These are phyloP conservation scores for Collybiopsis luxurians DNA, from an alignment of 768 basidiomycete species.

Conservation along the genomic window DNA sequence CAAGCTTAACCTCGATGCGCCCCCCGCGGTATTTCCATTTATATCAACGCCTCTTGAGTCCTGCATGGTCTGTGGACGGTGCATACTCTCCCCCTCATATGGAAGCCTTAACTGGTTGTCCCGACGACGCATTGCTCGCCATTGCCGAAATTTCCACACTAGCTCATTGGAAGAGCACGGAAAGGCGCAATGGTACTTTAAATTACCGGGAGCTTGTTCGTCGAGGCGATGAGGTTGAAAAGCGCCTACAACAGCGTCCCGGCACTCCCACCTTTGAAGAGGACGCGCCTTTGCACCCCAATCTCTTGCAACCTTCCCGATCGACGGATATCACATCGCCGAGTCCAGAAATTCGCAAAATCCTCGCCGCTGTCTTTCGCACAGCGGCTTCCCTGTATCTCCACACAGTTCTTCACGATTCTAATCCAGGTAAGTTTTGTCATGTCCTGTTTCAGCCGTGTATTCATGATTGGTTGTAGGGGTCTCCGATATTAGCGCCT, in stretches of 20 bases:
- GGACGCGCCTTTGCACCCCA: conserved; percentile 38
- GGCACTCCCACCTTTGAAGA: conserved; percentile 30
- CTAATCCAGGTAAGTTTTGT: conserved; percentile 59
- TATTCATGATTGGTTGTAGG: conserved; percentile 33
- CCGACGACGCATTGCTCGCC: conserved; percentile 74
- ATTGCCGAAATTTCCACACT: conserved; percentile 74
- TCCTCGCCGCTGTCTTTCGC: conserved; percentile 57
- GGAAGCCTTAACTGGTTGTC: conserved; percentile 72
- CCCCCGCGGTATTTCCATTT: conserved; percentile 65
- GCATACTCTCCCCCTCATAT: conserved; percentile 49
- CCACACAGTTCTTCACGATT: conserved; percentile 66
- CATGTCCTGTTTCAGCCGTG: not conserved
- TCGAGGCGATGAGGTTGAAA: conserved; percentile 71
- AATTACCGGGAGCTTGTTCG: conserved; percentile 74
- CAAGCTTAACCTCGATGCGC: conserved; percentile 57
- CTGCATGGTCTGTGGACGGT: conserved; percentile 43
- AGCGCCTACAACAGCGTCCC: conserved; percentile 48
- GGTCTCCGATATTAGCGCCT: conserved; percentile 65
- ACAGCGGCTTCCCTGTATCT: conserved; percentile 68
- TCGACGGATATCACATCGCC: conserved; percentile 27
- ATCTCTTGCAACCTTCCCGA: conserved; percentile 26
- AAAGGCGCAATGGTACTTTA: conserved; percentile 61
- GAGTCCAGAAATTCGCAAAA: conserved; percentile 43
- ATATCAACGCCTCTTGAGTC: conserved; percentile 64
- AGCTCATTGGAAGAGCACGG: conserved; percentile 70